Conservation (phyloP, 2,329 filamentous ascomycete species). For the Aspergillus caelatus region DNA sequence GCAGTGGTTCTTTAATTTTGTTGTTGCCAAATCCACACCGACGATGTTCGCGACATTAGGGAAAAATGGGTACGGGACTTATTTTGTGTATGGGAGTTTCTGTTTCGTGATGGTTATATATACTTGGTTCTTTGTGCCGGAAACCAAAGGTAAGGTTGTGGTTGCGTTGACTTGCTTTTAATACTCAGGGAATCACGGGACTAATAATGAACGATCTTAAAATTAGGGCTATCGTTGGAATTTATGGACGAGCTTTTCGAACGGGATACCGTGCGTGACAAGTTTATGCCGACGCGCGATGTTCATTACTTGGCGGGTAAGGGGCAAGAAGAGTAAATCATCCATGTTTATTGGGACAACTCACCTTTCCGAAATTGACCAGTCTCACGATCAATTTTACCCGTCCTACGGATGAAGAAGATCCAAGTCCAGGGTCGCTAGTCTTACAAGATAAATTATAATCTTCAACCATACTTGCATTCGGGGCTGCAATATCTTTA, state of each 20-base stretch:
- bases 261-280: neutral
- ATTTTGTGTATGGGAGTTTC: neutral
- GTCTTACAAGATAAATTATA: too few relatives aligned
- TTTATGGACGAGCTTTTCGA: neutral
- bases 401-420: too few relatives aligned
- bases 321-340: too few relatives aligned
- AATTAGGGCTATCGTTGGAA: neutral
- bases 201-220: neutral
- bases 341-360: too few relatives aligned
- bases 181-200: too few relatives aligned
- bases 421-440: too few relatives aligned
- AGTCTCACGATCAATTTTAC: too few relatives aligned
- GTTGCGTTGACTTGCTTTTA: too few relatives aligned
- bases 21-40: neutral
- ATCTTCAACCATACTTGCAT: too few relatives aligned
- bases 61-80: neutral
- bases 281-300: neutral
- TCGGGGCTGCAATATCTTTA: too few relatives aligned
- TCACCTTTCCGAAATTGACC: too few relatives aligned
- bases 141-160: neutral
- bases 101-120: neutral
- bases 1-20: neutral
- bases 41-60: neutral
- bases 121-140: neutral
- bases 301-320: neutral